A percentile compares a stretch with the other conserved stretches of the same genome.
Conservation (phyloP, 768 basidiomycete genomes). For the Mycena belliarum region DNA sequence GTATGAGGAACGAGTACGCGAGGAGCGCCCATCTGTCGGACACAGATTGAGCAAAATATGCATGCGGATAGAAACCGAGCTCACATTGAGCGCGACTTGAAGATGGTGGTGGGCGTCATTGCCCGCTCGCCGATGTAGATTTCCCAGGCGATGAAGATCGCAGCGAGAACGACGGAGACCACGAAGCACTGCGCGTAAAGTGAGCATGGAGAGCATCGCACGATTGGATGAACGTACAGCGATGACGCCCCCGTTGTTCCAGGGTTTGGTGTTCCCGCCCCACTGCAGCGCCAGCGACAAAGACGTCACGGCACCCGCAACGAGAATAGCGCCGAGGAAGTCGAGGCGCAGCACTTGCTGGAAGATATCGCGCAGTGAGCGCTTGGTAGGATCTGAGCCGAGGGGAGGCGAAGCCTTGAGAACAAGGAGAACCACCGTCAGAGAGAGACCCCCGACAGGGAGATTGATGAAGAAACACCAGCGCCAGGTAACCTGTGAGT, state of each 20-base stretch:
- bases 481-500: not conserved
- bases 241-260: slow-evolving; percentile 29
- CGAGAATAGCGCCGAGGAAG: slow-evolving; percentile 38
- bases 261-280: slow-evolving; percentile 45
- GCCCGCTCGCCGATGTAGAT: not conserved
- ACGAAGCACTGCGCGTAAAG: not conserved
- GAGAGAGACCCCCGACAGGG: slow-evolving; percentile 23
- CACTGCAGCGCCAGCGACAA: slow-evolving; percentile 45
- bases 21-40: not conserved
- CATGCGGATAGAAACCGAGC: not conserved
- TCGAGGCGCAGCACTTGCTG: slow-evolving; percentile 29
- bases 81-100: not conserved
- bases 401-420: slow-evolving; percentile 19
- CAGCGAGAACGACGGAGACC: not conserved
- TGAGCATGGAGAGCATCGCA: not conserved
- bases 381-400: slow-evolving; percentile 17
- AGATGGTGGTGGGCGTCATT: not conserved
- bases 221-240: slow-evolving; percentile 9
- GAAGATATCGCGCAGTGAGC: slow-evolving; percentile 10
- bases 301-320: slow-evolving; percentile 35
- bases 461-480: slow-evolving; percentile 21
- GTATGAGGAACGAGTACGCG: not conserved
- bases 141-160: not conserved
- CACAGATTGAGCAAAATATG: too few relatives aligned
- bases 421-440: slow-evolving; percentile 11